Conservation (phyloP, 202 grass and related monocot species). For the Dendrocalamus latiflorus region DNA sequence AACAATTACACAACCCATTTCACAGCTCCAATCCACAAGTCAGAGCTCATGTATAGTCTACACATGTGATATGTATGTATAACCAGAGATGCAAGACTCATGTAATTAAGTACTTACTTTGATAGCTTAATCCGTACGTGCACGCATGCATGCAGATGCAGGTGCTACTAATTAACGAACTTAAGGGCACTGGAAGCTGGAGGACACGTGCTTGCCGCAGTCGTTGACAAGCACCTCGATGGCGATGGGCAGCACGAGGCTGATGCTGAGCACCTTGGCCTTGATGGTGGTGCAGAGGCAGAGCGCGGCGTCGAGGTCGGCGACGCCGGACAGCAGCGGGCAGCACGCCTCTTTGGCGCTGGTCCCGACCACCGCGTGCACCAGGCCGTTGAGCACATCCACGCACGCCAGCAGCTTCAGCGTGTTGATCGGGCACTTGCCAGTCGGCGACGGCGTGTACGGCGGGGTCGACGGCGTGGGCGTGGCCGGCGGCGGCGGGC, state of each 20-base stretch:
- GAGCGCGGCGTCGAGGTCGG: slow-evolving; percentile 81
- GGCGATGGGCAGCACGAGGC: slow-evolving; percentile 61
- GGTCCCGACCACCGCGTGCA: slow-evolving; percentile 40
- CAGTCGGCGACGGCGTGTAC: slow-evolving; percentile 13
- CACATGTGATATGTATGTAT: too few species aligned
- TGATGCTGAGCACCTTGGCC: slow-evolving; percentile 49
- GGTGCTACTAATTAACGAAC: neutral
- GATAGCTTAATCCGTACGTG: neutral
- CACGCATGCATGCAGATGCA: neutral
- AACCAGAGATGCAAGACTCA: neutral
- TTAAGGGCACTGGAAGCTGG: slow-evolving; percentile 64
- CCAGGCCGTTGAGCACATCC: slow-evolving; percentile 65
- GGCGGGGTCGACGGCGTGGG: neutral
- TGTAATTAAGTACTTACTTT: neutral
- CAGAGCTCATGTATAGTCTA: too few species aligned
- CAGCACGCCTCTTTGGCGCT: slow-evolving; percentile 44
- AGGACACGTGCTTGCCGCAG: slow-evolving; percentile 67
- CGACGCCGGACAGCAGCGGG: slow-evolving; percentile 61
- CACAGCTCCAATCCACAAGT: too few species aligned
- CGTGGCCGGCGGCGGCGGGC: slow-evolving; percentile 28
- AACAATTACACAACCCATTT: too few species aligned
- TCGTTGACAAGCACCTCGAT: slow-evolving; percentile 72
- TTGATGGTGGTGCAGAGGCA: slow-evolving; percentile 89
- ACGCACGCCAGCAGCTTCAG: slow-evolving; percentile 82
- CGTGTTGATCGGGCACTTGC: slow-evolving; percentile 68